These are phyloP conservation scores for Nitzschia palea DNA, from an alignment of 108 stramenopile genomes.

Conservation along the genomic window DNA sequence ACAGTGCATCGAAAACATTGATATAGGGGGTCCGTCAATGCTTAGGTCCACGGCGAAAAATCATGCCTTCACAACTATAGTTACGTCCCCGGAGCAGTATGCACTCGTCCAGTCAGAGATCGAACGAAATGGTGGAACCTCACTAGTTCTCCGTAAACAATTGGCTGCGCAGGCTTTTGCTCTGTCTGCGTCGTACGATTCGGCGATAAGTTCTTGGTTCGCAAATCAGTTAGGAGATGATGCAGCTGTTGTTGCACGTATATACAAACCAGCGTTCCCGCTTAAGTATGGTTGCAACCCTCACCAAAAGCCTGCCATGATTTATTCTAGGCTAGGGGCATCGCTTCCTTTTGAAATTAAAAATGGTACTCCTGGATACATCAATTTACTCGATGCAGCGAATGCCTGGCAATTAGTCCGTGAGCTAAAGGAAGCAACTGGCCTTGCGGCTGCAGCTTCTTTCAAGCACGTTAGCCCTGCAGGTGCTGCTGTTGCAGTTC, in stretches of 20 bases:
- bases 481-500: slow-evolving; percentile 96
- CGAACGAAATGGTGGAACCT: slow-evolving; percentile 78
- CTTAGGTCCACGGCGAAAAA: slow-evolving; percentile 97
- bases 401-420: slow-evolving; percentile 98
- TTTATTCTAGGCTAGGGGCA: slow-evolving; percentile 74
- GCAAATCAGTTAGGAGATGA: slow-evolving; percentile 57
- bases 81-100: slow-evolving; percentile 91
- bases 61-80: slow-evolving; percentile 94
- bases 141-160: slow-evolving; percentile 73
- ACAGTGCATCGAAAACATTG: slow-evolving; percentile 99
- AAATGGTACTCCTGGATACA: slow-evolving; percentile 97
- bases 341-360: slow-evolving; percentile 88
- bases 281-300: slow-evolving; percentile 99
- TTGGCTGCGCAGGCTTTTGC: slow-evolving; percentile 95
- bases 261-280: slow-evolving; percentile 86
- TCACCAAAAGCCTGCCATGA: slow-evolving; percentile 93
- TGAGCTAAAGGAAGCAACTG: slow-evolving; percentile 91
- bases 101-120: slow-evolving; percentile 72
- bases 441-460: slow-evolving; percentile 91
- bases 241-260: slow-evolving; percentile 65
- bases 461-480: slow-evolving; percentile 99
- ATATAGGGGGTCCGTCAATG: slow-evolving; percentile 99
- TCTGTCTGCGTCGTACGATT: slow-evolving; percentile 91
- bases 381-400: slow-evolving; percentile 96
- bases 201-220: slow-evolving; percentile 92